Conservation (phyloP, 169 alveolate genomes). For the Eimeria acervulina region DNA sequence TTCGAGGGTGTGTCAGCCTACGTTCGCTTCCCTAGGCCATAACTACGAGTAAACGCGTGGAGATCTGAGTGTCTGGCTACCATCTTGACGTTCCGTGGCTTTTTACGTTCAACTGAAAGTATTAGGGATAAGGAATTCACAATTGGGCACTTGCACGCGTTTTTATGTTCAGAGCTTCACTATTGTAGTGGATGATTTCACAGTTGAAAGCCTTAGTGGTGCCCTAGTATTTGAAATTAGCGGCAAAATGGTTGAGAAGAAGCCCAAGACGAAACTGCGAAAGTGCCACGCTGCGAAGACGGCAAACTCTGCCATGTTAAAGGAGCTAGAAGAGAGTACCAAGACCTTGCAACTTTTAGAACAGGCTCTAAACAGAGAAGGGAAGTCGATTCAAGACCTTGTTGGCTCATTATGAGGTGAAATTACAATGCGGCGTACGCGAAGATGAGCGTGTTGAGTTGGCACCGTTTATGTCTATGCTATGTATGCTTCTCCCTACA, state of each 20-base stretch:
- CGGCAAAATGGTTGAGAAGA: constrained; percentile 65
- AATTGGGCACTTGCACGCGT: not conserved
- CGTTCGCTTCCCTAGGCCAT: not conserved
- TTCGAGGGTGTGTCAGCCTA: constrained; percentile 46
- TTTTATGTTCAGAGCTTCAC: constrained; percentile 44
- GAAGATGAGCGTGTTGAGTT: not conserved
- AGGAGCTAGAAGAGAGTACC: constrained; percentile 27
- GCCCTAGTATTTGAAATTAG: constrained; percentile 56
- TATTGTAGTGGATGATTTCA: constrained; percentile 21
- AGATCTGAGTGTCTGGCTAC: not conserved
- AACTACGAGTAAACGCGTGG: not conserved
- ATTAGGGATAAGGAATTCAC: not conserved
- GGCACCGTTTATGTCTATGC: not conserved
- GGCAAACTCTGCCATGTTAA: not conserved
- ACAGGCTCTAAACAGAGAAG: constrained; percentile 29
- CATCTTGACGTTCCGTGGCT: not conserved
- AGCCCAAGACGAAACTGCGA: constrained; percentile 5
- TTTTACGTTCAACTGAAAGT: not conserved
- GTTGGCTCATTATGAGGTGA: constrained; percentile 15
- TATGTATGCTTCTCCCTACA: not conserved
- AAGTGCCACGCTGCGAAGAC: constrained; percentile 6
- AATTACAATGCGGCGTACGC: not conserved
- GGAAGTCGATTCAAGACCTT: constrained; percentile 33
- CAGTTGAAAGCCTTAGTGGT: constrained; percentile 40
- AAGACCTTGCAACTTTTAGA: not conserved